Evolutionary conservation across 768 basidiomycete species (phyloP), one percentile per base, ranked within the genome.

Genomic region (Amanita thiersii): DNA sequence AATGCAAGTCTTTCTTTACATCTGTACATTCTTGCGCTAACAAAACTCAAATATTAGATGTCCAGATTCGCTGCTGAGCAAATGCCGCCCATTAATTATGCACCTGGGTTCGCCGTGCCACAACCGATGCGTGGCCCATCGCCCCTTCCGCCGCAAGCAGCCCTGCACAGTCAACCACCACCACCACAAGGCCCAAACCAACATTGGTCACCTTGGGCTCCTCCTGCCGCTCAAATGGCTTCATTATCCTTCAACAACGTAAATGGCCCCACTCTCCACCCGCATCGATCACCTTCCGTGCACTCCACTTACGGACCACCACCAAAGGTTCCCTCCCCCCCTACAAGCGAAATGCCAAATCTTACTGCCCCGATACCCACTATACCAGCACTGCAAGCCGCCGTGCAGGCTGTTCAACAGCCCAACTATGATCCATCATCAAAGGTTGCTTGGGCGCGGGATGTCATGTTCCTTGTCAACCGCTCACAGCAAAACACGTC

Each of bases 401-500:
- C 74, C 1, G 54, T 75, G 0, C 57, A 64, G 3, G 57, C 72
- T 9, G 61, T 85, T 17, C 78, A 81, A 40, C 60, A 67, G 1
- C 72, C 80, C 1, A 53, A 53, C 28, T 72, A 73, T 44, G 77
- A 80, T 50, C 81, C 82, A 2, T 55, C 63, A 0, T 68, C 78
- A 31, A 78, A 79, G 51, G 58, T 94, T 4, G 66, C 73, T 19
- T 97, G 91, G 90, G 76, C 77, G 11, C 70, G 86, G 37, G 89
- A 94, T 48, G 85, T 93, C 43, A 59, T 92, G 44, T 75, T 79
- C 52, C 77, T 93, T 44, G 77, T 87, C 41, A 85, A 93, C 39
- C 73, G 77, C 40, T 62, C 69, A 1, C 63, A 68, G 37, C 46
- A 57, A 25, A 44, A 50, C 17, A 36, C 55, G 4, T 58, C 62